Percentiles rank a stretch among this genome's conserved stretches.
These are phyloP conservation scores for Mycena polygramma DNA, from an alignment of 768 basidiomycete genomes.

Conservation along the genomic window DNA sequence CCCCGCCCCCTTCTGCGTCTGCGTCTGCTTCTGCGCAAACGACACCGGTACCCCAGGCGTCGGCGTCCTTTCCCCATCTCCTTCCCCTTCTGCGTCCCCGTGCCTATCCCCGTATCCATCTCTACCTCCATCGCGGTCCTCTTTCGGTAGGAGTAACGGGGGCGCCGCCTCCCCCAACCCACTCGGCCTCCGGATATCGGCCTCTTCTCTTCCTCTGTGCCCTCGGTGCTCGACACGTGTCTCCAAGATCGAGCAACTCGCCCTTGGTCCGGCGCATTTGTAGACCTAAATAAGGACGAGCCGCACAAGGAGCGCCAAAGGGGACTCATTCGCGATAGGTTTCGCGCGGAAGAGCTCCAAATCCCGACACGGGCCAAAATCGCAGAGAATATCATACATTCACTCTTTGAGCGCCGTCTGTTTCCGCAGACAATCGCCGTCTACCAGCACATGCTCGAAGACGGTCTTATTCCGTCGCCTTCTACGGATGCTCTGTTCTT, in stretches of 20 bases:
- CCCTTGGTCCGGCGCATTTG: no score
- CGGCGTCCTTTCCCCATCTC: no score
- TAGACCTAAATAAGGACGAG: conserved; percentile 34
- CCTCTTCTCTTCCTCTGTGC: conserved; percentile 27
- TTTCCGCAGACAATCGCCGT: conserved; percentile 56
- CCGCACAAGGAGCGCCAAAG: background rate
- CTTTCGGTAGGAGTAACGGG: no score
- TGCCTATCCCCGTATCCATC: no score
- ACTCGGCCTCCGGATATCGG: conserved; percentile 32
- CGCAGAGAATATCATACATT: conserved; percentile 53
- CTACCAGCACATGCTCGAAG: conserved; percentile 57
- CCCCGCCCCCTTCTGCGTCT: no score
- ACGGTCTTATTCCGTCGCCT: conserved; percentile 53
- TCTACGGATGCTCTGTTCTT: conserved; percentile 57
- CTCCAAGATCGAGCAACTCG: no score
- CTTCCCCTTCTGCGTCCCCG: no score
- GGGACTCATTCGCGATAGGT: conserved; percentile 11
- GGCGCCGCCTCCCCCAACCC: conserved; percentile 25
- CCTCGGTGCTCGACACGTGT: background rate
- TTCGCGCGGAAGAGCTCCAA: conserved; percentile 13
- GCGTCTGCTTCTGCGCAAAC: no score
- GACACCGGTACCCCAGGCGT: no score
- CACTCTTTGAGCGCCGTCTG: conserved; percentile 54
- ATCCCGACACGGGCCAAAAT: conserved; percentile 35
- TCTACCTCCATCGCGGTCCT: no score